Evolutionary conservation across 495 filamentous ascomycete genomes (phyloP).

Genomic region (Amniculicola lignicola): DNA sequence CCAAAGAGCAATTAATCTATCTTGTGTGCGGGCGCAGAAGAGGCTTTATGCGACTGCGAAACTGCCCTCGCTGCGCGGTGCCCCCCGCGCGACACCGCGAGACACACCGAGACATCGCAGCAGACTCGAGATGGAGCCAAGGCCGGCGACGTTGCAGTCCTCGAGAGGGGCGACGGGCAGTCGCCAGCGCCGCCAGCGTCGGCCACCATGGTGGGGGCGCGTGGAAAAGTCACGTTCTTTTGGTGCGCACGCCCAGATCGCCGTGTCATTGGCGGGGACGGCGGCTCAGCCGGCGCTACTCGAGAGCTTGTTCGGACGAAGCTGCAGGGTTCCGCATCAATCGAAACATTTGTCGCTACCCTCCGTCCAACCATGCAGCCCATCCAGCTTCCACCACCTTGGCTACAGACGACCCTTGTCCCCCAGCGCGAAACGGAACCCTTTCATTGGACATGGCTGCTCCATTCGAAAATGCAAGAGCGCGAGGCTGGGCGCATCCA

Average conservation of each 20-base stretch:
- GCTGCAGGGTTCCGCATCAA: not conserved
- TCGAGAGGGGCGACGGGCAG: not conserved
- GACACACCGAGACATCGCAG: not conserved
- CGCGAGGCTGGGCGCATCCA: constrained; percentile 17
- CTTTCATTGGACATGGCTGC: not conserved
- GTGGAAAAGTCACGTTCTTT: too few relatives aligned
- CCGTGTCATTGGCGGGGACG: constrained; percentile 3
- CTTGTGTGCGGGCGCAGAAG: not conserved
- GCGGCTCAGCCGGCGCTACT: not conserved
- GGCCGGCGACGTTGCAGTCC: not conserved
- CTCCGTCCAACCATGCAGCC: not conserved
- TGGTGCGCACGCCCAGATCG: not conserved
- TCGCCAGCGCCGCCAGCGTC: not conserved
- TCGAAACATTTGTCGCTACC: constrained; percentile 3
- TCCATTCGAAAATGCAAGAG: not conserved
- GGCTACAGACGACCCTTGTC: not conserved
- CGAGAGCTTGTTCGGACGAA: constrained; percentile 9
- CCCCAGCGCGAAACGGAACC: not conserved
- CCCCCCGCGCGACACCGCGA: not conserved
- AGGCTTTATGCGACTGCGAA: not conserved
- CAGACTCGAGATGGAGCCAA: not conserved
- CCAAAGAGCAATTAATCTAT: not conserved
- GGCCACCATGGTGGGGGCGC: not conserved
- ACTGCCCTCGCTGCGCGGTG: not conserved
- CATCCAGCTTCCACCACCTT: not conserved